phyloP scores from a whole-genome alignment of 345 rosid species.

The Aquilaria malaccensis region DNA sequence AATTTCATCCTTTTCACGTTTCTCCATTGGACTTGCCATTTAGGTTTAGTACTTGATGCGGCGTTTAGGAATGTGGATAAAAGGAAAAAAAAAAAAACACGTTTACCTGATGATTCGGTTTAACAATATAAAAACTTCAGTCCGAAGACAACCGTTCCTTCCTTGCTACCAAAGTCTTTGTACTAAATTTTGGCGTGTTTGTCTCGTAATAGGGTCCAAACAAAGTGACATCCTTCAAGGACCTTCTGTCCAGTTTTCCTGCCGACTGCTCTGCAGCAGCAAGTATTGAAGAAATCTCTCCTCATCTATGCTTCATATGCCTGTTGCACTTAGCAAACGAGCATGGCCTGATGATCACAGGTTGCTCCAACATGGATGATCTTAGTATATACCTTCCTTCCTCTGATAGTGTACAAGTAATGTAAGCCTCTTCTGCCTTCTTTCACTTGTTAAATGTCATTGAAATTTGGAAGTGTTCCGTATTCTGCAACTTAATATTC shows the following conservation, averaged over 20 bases:
- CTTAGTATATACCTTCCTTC: conserved; percentile 43
- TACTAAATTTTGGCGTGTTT: conserved; percentile 6
- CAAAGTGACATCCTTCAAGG: conserved; percentile 54
- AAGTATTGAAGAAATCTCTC: conserved; percentile 58
- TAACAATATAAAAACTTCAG: background rate
- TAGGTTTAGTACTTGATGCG: too few relatives aligned
- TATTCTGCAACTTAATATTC: too few relatives aligned
- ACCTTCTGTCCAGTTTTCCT: conserved; percentile 64
- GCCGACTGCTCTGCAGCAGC: conserved; percentile 67
- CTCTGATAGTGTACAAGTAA: background rate
- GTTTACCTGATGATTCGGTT: too few relatives aligned
- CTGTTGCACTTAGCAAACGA: conserved; percentile 88
- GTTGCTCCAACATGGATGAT: conserved; percentile 52
- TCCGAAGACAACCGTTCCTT: background rate
- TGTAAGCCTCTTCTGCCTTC: background rate
- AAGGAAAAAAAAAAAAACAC: too few relatives aligned
- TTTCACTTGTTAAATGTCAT: too few relatives aligned
- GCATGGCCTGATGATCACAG: conserved; percentile 61
- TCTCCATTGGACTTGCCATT: too few relatives aligned
- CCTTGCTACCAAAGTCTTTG: background rate
- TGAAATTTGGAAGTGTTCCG: too few relatives aligned
- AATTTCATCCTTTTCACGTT: too few relatives aligned
- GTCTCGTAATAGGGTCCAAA: conserved; percentile 30
- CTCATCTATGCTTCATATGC: conserved; percentile 93
- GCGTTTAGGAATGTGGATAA: too few relatives aligned